A percentile compares a stretch with the other conserved stretches of the same genome.
Conservation (phyloP, 2,329 filamentous ascomycete species). For the Escovopsis weberi region DNA sequence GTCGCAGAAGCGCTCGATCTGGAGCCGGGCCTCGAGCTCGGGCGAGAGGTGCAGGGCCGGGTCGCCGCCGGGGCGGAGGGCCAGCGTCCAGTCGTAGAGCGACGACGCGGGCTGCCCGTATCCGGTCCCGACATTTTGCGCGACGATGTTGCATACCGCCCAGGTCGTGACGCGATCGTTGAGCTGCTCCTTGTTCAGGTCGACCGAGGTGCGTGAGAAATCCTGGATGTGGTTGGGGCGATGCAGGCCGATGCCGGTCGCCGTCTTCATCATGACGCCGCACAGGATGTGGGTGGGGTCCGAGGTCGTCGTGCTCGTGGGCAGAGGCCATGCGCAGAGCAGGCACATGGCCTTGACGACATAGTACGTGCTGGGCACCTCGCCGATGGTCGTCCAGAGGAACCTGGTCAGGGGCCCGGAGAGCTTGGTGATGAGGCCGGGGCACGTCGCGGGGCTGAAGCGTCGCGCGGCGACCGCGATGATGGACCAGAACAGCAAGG, state of each 20-base stretch:
- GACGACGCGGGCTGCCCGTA: slow-evolving; percentile 71
- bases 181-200: slow-evolving; percentile 65
- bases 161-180: slow-evolving; percentile 67
- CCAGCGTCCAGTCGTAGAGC: slow-evolving; percentile 61
- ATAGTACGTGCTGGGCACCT: slow-evolving; percentile 65
- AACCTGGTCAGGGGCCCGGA: slow-evolving; percentile 55
- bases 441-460: slow-evolving; percentile 41
- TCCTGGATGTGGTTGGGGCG: slow-evolving; percentile 71
- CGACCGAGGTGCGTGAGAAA: slow-evolving; percentile 61
- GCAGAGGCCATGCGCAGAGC: slow-evolving; percentile 68
- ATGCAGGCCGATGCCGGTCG: slow-evolving; percentile 70
- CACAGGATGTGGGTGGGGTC: slow-evolving; percentile 72
- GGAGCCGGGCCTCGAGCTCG: slow-evolving; percentile 52
- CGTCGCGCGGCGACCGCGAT: slow-evolving; percentile 61
- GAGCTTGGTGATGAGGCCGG: slow-evolving; percentile 50
- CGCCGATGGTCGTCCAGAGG: slow-evolving; percentile 62
- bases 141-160: slow-evolving; percentile 75
- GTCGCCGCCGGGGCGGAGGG: slow-evolving; percentile 43
- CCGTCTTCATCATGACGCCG: slow-evolving; percentile 77
- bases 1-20: slow-evolving; percentile 62
- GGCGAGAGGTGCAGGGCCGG: slow-evolving; percentile 42
- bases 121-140: slow-evolving; percentile 68
- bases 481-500: slow-evolving; percentile 76
- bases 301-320: slow-evolving; percentile 64
- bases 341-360: slow-evolving; percentile 71